phyloP scores from a whole-genome alignment of 768 basidiomycete genomes.

The Polyporus arcularius region DNA sequence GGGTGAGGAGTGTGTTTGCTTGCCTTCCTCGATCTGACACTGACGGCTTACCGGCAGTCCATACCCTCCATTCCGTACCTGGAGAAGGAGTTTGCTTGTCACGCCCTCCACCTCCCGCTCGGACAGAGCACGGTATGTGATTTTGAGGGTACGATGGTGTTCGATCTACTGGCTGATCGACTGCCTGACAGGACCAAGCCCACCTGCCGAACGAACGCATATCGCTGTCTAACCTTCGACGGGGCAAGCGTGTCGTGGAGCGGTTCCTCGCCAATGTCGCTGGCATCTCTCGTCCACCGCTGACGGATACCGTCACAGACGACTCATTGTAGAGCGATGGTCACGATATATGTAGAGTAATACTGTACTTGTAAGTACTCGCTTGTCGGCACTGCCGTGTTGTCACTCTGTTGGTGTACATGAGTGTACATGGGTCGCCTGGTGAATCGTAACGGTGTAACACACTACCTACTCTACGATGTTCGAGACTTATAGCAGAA shows the following conservation, averaged over 20 bases:
- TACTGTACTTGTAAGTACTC: too few species aligned
- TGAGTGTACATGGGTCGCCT: too few species aligned
- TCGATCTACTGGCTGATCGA: background rate
- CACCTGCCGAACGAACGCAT: conserved; percentile 95
- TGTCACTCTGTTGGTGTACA: too few species aligned
- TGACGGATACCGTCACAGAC: background rate
- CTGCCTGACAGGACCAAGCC: conserved; percentile 68
- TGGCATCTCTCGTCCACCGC: conserved; percentile 11
- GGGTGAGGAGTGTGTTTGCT: conserved; percentile 44
- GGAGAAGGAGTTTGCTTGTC: conserved; percentile 88
- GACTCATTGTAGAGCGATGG: background rate
- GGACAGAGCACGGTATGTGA: conserved; percentile 78
- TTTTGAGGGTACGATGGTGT: background rate
- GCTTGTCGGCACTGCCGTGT: too few species aligned
- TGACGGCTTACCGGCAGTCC: conserved; percentile 50
- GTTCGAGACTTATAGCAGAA: too few species aligned
- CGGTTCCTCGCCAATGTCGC: conserved; percentile 66
- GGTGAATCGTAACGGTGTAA: too few species aligned
- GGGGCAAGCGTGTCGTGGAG: conserved; percentile 76
- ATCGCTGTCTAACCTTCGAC: conserved; percentile 75
- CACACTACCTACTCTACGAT: too few species aligned
- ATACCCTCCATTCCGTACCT: conserved; percentile 94
- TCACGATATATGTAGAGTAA: too few species aligned
- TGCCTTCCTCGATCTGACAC: conserved; percentile 18
- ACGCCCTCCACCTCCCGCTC: conserved; percentile 90